These are phyloP conservation scores for Hypsizygus marmoreus DNA, from an alignment of 768 basidiomycete species.

Conservation along the genomic window DNA sequence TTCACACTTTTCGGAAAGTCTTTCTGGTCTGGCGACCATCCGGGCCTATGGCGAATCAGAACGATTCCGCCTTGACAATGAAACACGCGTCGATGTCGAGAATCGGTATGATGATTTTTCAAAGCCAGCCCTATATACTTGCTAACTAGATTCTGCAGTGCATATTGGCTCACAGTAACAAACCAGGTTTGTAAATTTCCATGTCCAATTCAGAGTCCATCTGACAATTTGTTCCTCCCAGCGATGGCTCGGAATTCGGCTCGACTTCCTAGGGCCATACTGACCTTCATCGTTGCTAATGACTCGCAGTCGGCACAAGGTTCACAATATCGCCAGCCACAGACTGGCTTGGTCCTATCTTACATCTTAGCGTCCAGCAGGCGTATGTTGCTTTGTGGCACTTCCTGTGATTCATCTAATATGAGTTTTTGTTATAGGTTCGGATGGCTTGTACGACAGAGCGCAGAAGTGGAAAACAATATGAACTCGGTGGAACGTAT, in stretches of 20 bases:
- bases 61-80: conserved; percentile 77
- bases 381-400: conserved; percentile 31
- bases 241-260: conserved; percentile 86
- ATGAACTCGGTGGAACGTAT: conserved; percentile 92
- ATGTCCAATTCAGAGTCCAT: neutral
- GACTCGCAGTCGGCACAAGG: conserved; percentile 75
- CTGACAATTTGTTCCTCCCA: conserved; percentile 27
- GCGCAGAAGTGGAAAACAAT: conserved; percentile 88
- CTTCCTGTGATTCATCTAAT: conserved; percentile 2
- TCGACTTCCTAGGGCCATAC: conserved; percentile 80
- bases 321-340: conserved; percentile 76
- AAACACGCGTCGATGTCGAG: conserved; percentile 77
- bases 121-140: neutral
- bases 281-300: conserved; percentile 79
- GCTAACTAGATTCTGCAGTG: conserved; percentile 37
- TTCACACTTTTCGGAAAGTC: conserved; percentile 89
- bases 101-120: conserved; percentile 52
- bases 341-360: conserved; percentile 76
- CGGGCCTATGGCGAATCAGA: conserved; percentile 82
- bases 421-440: conserved; percentile 43
- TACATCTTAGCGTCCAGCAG: conserved; percentile 84
- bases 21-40: conserved; percentile 85
- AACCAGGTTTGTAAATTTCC: conserved; percentile 58
- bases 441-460: conserved; percentile 76
- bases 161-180: conserved; percentile 84